Evolutionary conservation across 202 grass and related monocot species (phyloP).

Genomic region (Panicum virgatum): DNA sequence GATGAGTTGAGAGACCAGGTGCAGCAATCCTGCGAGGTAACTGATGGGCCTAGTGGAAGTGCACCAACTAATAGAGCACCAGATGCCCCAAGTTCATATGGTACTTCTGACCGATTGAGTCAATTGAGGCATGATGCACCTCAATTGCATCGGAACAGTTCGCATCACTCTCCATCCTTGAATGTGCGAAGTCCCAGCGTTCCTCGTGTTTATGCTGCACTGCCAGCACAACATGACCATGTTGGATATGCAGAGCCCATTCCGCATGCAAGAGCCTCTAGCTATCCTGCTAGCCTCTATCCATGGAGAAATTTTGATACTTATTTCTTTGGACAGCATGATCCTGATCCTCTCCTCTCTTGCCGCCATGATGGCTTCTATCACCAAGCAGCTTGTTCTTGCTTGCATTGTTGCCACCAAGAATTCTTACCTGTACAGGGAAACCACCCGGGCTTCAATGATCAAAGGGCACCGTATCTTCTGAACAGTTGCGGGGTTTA

Average conservation of each 20-base stretch:
- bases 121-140: slow-evolving; percentile 41
- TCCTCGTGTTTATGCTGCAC: slow-evolving; percentile 52
- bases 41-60: slow-evolving; percentile 44
- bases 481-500: slow-evolving; percentile 44
- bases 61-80: slow-evolving; percentile 31
- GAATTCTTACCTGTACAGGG: slow-evolving; percentile 71
- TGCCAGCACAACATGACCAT: slow-evolving; percentile 48
- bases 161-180: slow-evolving; percentile 29
- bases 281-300: slow-evolving; percentile 51
- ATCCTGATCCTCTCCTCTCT: slow-evolving; percentile 68
- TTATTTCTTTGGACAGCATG: slow-evolving; percentile 70
- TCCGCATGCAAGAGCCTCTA: slow-evolving; percentile 41
- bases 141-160: slow-evolving; percentile 45
- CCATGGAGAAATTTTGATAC: slow-evolving; percentile 63
- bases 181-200: slow-evolving; percentile 38
- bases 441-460: slow-evolving; percentile 41
- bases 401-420: slow-evolving; percentile 63
- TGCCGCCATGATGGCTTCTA: slow-evolving; percentile 76
- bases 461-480: slow-evolving; percentile 51
- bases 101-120: slow-evolving; percentile 34
- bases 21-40: slow-evolving; percentile 66
- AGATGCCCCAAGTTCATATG: slow-evolving; percentile 46
- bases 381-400: slow-evolving; percentile 80
- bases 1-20: slow-evolving; percentile 90
- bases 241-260: slow-evolving; percentile 50